These are phyloP conservation scores for Mycena maculata DNA, from an alignment of 768 basidiomycete genomes.

Conservation along the genomic window DNA sequence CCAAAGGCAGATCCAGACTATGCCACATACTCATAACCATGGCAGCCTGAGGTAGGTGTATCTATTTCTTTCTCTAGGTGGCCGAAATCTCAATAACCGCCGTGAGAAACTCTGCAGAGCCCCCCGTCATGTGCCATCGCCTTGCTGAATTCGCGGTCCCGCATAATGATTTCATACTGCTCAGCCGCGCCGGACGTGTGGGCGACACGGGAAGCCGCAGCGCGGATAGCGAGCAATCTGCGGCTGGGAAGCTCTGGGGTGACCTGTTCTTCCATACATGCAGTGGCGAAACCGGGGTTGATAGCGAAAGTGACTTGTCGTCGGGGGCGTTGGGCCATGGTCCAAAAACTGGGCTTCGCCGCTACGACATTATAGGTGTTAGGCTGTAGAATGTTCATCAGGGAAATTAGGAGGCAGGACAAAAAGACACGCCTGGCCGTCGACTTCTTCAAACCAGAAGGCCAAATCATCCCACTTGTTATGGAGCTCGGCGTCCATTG, in stretches of 20 bases:
- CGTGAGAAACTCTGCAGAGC: conserved; percentile 2
- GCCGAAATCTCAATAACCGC: conserved; percentile 2
- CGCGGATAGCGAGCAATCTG: conserved; percentile 4
- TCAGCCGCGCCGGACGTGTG: conserved; percentile 13
- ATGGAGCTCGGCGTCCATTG: background rate
- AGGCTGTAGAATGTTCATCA: too few relatives aligned
- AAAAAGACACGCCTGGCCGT: too few relatives aligned
- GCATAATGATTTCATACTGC: conserved; percentile 9
- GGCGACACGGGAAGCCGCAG: conserved; percentile 10
- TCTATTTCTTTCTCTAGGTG: background rate
- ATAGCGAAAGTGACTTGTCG: background rate
- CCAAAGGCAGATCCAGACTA: too few relatives aligned
- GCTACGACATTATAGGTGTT: too few relatives aligned
- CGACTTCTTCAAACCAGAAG: too few relatives aligned
- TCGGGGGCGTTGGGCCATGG: conserved; percentile 7
- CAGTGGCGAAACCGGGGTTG: conserved; percentile 4
- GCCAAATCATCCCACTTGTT: too few relatives aligned
- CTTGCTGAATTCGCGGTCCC: background rate
- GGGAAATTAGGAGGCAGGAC: too few relatives aligned
- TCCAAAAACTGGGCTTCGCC: background rate
- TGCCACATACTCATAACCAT: too few relatives aligned
- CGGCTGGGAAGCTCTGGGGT: conserved; percentile 6
- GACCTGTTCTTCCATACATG: background rate
- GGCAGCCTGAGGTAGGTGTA: too few relatives aligned
- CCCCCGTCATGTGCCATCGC: conserved; percentile 11